A percentile compares a stretch with the other conserved stretches of the same genome.
These are phyloP conservation scores for Adenanthera pavonina DNA, from an alignment of 306 rosid genomes.

Conservation along the genomic window DNA sequence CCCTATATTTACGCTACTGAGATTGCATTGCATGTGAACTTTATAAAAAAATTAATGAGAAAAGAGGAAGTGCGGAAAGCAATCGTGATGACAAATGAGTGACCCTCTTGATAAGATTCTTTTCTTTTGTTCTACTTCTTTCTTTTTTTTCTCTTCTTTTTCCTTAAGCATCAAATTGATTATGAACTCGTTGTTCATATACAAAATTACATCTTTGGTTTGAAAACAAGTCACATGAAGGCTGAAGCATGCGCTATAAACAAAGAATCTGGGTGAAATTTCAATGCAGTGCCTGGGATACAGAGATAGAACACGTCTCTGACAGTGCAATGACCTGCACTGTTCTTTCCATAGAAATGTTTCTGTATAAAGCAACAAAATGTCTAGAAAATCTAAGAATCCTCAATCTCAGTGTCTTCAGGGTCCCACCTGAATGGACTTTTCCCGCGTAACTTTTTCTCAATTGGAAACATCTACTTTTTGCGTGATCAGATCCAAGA, in stretches of 20 bases:
- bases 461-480: conserved; percentile 12
- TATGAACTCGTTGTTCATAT: not conserved
- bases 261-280: conserved; percentile 41
- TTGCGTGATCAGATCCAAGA: conserved; percentile 28
- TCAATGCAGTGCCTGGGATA: conserved; percentile 12
- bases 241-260: conserved; percentile 28
- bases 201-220: not conserved
- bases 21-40: conserved; percentile 36
- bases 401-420: conserved; percentile 20
- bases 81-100: conserved; percentile 6
- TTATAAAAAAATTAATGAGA: not conserved
- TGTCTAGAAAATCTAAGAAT: not conserved
- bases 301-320: not conserved
- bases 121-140: not conserved
- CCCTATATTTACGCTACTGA: conserved; percentile 47
- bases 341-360: conserved; percentile 11
- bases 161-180: not conserved
- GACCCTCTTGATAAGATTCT: not conserved
- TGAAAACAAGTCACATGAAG: conserved; percentile 31
- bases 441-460: conserved; percentile 27
- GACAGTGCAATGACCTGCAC: conserved; percentile 22
- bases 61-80: not conserved
- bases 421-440: conserved; percentile 47
- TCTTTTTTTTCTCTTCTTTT: too few relatives aligned
- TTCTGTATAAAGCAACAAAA: conserved; percentile 1